phyloP scores from a whole-genome alignment of 805 yeast species.

The Kluyveromyces nonfermentans region DNA sequence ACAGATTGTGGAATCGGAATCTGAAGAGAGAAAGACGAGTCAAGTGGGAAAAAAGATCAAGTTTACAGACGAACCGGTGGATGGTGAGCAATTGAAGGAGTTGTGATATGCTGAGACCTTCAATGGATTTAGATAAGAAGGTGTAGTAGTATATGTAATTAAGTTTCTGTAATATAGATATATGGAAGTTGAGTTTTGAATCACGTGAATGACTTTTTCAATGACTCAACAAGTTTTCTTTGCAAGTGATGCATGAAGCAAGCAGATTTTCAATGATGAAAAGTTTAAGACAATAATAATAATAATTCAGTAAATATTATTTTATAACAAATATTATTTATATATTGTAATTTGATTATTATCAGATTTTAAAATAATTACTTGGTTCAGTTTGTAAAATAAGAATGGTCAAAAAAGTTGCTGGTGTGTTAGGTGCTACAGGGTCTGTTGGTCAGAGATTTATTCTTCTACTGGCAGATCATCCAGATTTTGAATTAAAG shows the following conservation, averaged over 20 bases:
- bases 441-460: conserved; percentile 98
- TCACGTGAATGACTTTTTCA: neutral
- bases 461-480: conserved; percentile 70
- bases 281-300: too few relatives aligned
- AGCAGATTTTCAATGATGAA: too few relatives aligned
- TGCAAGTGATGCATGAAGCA: too few relatives aligned
- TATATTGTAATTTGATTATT: too few relatives aligned
- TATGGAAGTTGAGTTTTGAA: neutral
- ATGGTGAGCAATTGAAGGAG: too few relatives aligned
- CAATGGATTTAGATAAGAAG: neutral
- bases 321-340: too few relatives aligned
- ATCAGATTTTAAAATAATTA: too few relatives aligned
- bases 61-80: conserved; percentile 12
- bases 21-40: conserved; percentile 6
- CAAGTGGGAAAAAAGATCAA: conserved; percentile 20
- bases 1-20: conserved; percentile 10
- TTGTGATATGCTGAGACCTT: too few relatives aligned
- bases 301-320: too few relatives aligned
- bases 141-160: neutral
- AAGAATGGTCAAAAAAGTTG: conserved; percentile 32
- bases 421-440: conserved; percentile 95
- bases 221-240: neutral
- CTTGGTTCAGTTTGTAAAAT: neutral
- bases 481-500: conserved; percentile 80
- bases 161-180: neutral